Base-by-base conservation (phyloP, 1,284 basidiomycete genomes). In the Wallemia mellicola region DNA sequence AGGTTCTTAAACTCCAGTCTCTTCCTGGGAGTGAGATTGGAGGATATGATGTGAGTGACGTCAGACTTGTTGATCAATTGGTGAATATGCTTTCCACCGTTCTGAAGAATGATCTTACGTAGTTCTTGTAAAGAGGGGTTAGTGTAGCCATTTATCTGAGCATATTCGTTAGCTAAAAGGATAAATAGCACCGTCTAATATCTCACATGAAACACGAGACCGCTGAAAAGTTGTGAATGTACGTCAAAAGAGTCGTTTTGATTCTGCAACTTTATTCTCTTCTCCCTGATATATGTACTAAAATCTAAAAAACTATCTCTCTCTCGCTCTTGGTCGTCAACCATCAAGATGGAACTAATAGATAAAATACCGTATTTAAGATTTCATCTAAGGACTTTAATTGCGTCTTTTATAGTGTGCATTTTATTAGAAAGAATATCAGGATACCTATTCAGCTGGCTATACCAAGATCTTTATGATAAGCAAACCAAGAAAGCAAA, bases 31-130 rank as follows among this genome's bases (percentile, higher is more conserved):
- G 92, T 95, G 28, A 98, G 75, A 24, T 85, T 82, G 61, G 81
- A 83, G 0, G 92, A 91, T 60, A 98, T 75, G 63, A 96, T 81
- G 67, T 91, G 87, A 0, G 86, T 89, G 38, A 83, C 84, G 63
- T 63, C 59, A 9, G 57, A 71, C 68, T 88, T 87, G 68, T 76
- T 79, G 68, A 84, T 83, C 24, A 92, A 74, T 67, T 89, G 91
- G 0, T 88, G 79, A 60, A 86, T 80, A 62, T 82, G 87, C 17
- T 77, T 71, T 1, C 89, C 91, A 5, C 89, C 92, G 64, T 92
- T 77, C 60, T 80, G 73, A 1, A 92, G 71, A 33, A 96, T 81
- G 60, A 95, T 73, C 63, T 80, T 74, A 2, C 86, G 77, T 0
- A 96, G 71, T 59, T 86, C 84, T 66, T 87, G 83, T 59, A 88